Evolutionary conservation across 331 rosid species (phyloP), one percentile per base, ranked within the genome.

Genomic region (Cydonia oblonga): DNA sequence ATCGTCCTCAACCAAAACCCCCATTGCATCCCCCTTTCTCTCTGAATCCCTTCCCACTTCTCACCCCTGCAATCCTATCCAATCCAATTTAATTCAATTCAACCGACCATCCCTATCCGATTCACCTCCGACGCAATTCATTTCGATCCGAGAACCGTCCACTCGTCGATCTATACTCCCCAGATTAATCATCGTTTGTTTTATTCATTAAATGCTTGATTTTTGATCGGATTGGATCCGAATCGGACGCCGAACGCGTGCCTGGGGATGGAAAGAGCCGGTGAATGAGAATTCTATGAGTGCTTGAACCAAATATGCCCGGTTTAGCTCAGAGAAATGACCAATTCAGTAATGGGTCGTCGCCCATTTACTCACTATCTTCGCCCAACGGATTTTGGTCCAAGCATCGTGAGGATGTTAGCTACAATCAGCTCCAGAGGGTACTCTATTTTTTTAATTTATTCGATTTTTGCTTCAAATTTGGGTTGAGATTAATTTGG

Each of bases 371-470:
- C 78, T 79, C 92, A 57, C 80, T 86, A 18, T 81, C 79, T 44
- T 70, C 98, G 30, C 76, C 86, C 76, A 86, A 84, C 51, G 89
- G 88, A 56, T 91, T 95, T 75, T 95, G 99, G 99, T 90, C 99
- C 68, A 90, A 87, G 81, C 90, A 88, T 78, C 83, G 85, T 16
- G 87, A 77, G 9, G 89, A 86, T 40, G 89, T 95, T 69, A 75
- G 87, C 88, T 89, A 76, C 81, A 83, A 81, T 83, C 97, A 91
- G 83, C 96, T 95, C 70, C 96, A 87, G 81, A 91, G 85, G 97
- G 99, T 91, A 73, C 75, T 76, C 56, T 58, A 65, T 72, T 87
- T 24, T 18, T 66, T 64, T 1, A 5, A 33, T 12, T 32, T 24
- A n/a, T 59, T 58, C 54, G 32, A 35, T 10, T 25, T 64, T 13